Percentiles rank a stretch among this genome's conserved stretches.
phyloP scores from a whole-genome alignment of 2,329 filamentous ascomycete genomes.

The Lachnellula occidentalis region DNA sequence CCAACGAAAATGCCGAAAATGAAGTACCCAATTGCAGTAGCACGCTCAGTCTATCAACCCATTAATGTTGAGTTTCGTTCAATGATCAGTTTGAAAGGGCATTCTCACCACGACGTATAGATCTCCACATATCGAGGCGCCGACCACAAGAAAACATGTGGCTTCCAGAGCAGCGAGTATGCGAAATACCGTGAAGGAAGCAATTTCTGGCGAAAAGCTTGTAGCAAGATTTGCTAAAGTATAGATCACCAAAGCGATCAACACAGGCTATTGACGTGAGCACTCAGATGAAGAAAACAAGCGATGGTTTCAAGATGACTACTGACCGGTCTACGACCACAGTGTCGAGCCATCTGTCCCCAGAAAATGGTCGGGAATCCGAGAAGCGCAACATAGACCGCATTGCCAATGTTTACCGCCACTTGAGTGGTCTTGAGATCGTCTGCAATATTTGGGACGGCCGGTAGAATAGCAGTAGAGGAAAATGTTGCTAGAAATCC shows the following conservation, averaged over 20 bases:
- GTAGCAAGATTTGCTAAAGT: neutral
- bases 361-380: slow-evolving; percentile 12
- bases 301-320: neutral
- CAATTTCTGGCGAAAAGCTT: neutral
- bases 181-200: slow-evolving; percentile 9
- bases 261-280: neutral
- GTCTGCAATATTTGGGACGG: slow-evolving; percentile 35
- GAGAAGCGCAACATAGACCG: slow-evolving; percentile 12
- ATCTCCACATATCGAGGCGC: slow-evolving; percentile 13
- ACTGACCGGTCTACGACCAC: slow-evolving; percentile 12
- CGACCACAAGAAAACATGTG: slow-evolving; percentile 15
- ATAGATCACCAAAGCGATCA: neutral
- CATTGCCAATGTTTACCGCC: slow-evolving; percentile 20
- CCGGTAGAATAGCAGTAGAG: slow-evolving; percentile 37
- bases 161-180: slow-evolving; percentile 9
- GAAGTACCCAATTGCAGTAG: slow-evolving; percentile 40
- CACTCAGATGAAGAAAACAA: neutral
- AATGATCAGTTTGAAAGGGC: neutral
- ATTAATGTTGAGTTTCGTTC: neutral
- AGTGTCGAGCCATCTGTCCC: slow-evolving; percentile 6
- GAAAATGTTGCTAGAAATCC: slow-evolving; percentile 31
- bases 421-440: slow-evolving; percentile 33
- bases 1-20: slow-evolving; percentile 39
- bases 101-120: slow-evolving; percentile 13
- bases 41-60: slow-evolving; percentile 31